Conservation (phyloP, 257 asterid genomes). For the Lycium barbarum region DNA sequence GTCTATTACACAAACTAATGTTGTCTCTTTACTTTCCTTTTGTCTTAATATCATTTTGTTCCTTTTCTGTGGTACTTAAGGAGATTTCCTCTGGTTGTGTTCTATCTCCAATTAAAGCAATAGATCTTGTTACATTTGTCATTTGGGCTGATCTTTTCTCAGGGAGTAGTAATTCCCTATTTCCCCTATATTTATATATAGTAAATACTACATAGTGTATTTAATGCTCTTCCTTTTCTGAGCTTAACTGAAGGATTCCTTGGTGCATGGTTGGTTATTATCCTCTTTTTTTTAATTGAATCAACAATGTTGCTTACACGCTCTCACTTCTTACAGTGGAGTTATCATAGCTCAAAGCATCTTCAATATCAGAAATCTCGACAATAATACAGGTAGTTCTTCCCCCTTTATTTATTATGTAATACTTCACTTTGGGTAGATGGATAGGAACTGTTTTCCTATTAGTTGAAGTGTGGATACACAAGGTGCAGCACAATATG, state of each 20-base stretch:
- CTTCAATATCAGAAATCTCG: background rate
- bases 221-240: background rate
- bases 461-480: conserved; percentile 15
- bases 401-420: background rate
- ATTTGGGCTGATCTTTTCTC: conserved; percentile 15
- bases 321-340: background rate
- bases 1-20: background rate
- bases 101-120: background rate
- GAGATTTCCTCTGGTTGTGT: background rate
- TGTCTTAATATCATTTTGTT: background rate
- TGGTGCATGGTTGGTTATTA: conserved; percentile 1
- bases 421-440: background rate
- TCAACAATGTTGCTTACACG: background rate
- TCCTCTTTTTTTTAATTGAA: background rate
- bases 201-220: background rate
- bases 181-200: background rate
- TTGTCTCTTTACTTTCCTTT: conserved; percentile 15
- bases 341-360: conserved; percentile 30
- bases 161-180: background rate
- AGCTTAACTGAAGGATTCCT: background rate
- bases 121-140: background rate
- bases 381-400: conserved; percentile 5
- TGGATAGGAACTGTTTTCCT: background rate
- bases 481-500: background rate
- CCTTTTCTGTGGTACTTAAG: background rate